These are phyloP conservation scores for Raphanus hybrid DNA, from an alignment of 441 rosid species.

Conservation along the genomic window DNA sequence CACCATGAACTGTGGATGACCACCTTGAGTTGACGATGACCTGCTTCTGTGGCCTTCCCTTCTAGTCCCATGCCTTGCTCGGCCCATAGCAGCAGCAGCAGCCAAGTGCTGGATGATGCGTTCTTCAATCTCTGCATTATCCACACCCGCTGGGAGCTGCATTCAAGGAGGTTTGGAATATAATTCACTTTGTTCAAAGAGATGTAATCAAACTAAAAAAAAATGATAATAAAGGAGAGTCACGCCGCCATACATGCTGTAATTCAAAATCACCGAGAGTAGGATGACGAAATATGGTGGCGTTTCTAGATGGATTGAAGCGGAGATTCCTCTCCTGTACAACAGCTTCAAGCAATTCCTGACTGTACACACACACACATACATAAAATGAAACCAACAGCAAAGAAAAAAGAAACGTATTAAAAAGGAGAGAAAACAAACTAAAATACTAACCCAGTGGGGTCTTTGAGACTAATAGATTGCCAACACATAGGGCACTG, in stretches of 20 bases:
- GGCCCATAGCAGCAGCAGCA: slow-evolving; percentile 95
- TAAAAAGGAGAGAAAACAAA: background rate
- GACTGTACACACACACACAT: slow-evolving; percentile 50
- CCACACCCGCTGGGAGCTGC: slow-evolving; percentile 83
- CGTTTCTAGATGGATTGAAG: slow-evolving; percentile 75
- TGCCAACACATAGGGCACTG: slow-evolving; percentile 99
- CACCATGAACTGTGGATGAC: slow-evolving; percentile 78
- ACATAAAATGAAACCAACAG: background rate
- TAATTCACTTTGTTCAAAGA: slow-evolving; percentile 15
- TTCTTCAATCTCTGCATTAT: slow-evolving; percentile 92
- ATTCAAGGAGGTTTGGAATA: slow-evolving; percentile 28
- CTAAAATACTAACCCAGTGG: slow-evolving; percentile 55
- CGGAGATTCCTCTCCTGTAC: slow-evolving; percentile 79
- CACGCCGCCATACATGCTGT: slow-evolving; percentile 68
- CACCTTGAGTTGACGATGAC: slow-evolving; percentile 68
- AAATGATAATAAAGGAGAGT: slow-evolving; percentile 25
- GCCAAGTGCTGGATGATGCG: slow-evolving; percentile 94
- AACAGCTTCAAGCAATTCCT: slow-evolving; percentile 89
- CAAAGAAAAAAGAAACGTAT: background rate
- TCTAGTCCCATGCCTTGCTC: slow-evolving; percentile 73
- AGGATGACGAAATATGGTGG: slow-evolving; percentile 91
- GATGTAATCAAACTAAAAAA: slow-evolving; percentile 15
- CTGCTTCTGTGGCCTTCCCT: slow-evolving; percentile 87
- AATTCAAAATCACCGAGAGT: slow-evolving; percentile 93
- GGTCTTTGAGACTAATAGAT: slow-evolving; percentile 85